These are phyloP conservation scores for Anisodus tanguticus DNA, from an alignment of 257 asterid genomes.

Conservation along the genomic window DNA sequence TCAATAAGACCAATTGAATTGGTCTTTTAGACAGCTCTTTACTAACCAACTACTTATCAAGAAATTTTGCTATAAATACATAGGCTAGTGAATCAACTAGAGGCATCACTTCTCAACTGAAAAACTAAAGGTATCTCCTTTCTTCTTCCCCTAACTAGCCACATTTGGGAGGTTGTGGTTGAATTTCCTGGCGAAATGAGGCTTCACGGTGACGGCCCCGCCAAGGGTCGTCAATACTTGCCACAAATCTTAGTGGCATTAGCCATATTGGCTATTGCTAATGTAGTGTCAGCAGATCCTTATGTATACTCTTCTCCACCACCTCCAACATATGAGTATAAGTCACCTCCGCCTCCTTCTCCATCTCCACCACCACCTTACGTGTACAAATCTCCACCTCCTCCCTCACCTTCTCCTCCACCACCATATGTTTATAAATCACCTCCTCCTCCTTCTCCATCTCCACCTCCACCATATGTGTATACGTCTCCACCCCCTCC, in stretches of 20 bases:
- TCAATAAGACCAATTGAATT: too few relatives aligned
- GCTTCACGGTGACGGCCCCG: background rate
- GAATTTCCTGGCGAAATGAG: background rate
- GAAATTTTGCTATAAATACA: background rate
- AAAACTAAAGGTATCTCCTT: background rate
- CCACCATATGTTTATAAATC: background rate
- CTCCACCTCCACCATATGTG: too few relatives aligned
- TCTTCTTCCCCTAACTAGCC: background rate
- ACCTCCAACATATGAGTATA: background rate
- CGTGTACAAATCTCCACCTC: constrained; percentile 7
- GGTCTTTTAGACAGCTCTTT: too few relatives aligned
- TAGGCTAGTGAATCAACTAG: background rate
- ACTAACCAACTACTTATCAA: too few relatives aligned
- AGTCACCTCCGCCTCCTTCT: background rate
- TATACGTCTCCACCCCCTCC: too few relatives aligned
- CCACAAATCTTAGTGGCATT: too few relatives aligned
- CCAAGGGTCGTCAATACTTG: too few relatives aligned
- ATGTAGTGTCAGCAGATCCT: too few relatives aligned
- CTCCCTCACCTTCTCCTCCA: background rate
- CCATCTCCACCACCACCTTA: background rate
- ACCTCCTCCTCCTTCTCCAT: background rate
- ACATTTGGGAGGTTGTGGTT: too few relatives aligned
- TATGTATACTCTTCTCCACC: too few relatives aligned
- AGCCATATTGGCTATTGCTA: too few relatives aligned
- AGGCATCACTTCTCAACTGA: constrained; percentile 1